phyloP scores from a whole-genome alignment of 2,329 filamentous ascomycete species.

The Metarhizium guizhouense region DNA sequence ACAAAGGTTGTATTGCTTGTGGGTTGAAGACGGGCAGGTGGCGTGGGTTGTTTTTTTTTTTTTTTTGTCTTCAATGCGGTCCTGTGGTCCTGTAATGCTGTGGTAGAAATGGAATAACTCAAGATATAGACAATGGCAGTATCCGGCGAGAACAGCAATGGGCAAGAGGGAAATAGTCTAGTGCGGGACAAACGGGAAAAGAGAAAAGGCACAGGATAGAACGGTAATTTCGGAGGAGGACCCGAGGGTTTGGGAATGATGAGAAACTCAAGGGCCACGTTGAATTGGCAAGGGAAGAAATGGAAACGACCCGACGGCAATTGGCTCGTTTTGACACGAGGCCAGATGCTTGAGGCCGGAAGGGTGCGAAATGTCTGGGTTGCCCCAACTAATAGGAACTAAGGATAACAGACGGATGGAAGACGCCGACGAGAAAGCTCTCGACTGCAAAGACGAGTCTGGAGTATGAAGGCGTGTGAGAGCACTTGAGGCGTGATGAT shows the following conservation, averaged over 20 bases:
- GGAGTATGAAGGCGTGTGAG: not conserved
- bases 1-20: not conserved
- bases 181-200: not conserved
- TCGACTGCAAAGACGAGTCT: not conserved
- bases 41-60: not conserved
- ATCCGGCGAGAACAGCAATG: not conserved
- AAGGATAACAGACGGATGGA: not conserved
- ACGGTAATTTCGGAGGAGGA: not conserved
- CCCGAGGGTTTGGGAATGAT: not conserved
- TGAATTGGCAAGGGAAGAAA: not conserved
- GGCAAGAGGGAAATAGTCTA: not conserved
- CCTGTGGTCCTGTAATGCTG: not conserved
- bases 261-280: not conserved
- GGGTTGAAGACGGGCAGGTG: not conserved
- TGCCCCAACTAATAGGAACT: not conserved
- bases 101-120: not conserved
- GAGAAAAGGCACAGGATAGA: not conserved
- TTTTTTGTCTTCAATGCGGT: too few species aligned
- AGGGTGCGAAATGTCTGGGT: not conserved
- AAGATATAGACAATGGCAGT: not conserved
- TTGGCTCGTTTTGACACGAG: not conserved
- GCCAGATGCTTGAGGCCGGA: not conserved
- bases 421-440: not conserved
- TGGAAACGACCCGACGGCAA: not conserved
- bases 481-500: not conserved